These are phyloP conservation scores for Fusarium subglutinans DNA, from an alignment of 2,329 filamentous ascomycete species.

Conservation along the genomic window DNA sequence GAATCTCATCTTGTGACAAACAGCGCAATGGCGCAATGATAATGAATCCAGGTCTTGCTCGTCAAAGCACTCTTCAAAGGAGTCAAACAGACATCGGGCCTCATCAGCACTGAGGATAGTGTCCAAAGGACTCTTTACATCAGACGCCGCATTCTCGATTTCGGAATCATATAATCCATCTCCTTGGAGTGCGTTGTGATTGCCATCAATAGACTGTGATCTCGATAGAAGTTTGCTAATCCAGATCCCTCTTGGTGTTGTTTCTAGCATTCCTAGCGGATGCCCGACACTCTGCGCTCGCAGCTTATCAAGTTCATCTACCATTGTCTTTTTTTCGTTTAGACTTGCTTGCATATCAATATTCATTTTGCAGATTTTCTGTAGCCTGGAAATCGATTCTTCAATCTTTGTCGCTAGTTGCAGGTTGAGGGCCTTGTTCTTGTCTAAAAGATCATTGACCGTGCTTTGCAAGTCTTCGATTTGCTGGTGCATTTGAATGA, in stretches of 20 bases:
- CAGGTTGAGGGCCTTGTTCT: neutral
- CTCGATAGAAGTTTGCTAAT: neutral
- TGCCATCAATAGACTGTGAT: neutral
- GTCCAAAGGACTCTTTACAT: neutral
- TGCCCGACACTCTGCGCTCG: neutral
- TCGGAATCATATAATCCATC: too few species aligned
- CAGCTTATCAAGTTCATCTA: neutral
- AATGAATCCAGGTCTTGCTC: neutral
- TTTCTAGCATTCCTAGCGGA: neutral
- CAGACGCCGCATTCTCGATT: neutral
- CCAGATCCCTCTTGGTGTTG: neutral
- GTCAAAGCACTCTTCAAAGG: neutral
- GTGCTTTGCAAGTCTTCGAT: neutral
- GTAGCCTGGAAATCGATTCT: neutral
- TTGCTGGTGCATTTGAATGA: neutral
- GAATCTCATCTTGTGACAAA: neutral
- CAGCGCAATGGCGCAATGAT: neutral
- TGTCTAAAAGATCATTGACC: neutral
- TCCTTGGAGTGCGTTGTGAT: accelerated
- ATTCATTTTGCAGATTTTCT: neutral
- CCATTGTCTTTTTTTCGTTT: neutral
- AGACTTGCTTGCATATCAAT: neutral
- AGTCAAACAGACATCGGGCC: neutral
- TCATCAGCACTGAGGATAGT: neutral
- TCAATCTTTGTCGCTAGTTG: neutral